Base-by-base conservation (phyloP, 2,329 filamentous ascomycete genomes). In the Aspergillus sp. region DNA sequence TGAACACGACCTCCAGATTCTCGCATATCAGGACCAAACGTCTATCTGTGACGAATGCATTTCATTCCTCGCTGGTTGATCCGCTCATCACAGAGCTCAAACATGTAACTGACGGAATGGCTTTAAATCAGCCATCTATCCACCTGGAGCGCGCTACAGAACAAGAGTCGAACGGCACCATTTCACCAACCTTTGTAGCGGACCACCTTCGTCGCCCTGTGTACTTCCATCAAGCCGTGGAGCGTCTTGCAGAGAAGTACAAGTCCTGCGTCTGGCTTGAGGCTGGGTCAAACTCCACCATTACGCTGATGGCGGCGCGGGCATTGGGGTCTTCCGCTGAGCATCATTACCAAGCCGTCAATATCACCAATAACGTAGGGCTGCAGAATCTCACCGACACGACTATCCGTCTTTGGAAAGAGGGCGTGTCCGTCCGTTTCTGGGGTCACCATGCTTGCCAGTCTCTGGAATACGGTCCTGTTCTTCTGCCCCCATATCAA, bases 1-100 rank as follows among this genome's bases (percentile, higher is more conserved):
- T 58, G 0, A 51, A 48, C 0, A 42, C 57, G 40, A 6, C 47
- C 3, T 17, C 30, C 1, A 2, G 45, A 5, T 43, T 51, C 14
- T 14, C 45, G 4, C 10, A 26, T 7, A 50, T 71, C 35, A 67
- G 61, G 44, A 47, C 16, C 7, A 79, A 77, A 58, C 58, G 59
- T 2, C 69, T 82, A 0, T 64, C 71, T 9, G 74, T 78, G 0
- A 76, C 76, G 0, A 72, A 81, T 50, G 77, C 75, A 0, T 81
- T 79, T 55, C 79, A 81, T 55, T 80, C 72, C 0, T 45, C 49
- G 0, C 62, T 80, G 0, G 71, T 75, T 0, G 75, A 79, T 0
- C 45, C 53, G 0, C 45, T 79, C 0, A 46, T 69, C 4, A 30
- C 50, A 1, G 50, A 53, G 0, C 60, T 77, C 1, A 52, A 57